A percentile compares a stretch with the other conserved stretches of the same genome.
Conservation (phyloP, 192 early-diverging fungal species). For the Podila minutissima region DNA sequence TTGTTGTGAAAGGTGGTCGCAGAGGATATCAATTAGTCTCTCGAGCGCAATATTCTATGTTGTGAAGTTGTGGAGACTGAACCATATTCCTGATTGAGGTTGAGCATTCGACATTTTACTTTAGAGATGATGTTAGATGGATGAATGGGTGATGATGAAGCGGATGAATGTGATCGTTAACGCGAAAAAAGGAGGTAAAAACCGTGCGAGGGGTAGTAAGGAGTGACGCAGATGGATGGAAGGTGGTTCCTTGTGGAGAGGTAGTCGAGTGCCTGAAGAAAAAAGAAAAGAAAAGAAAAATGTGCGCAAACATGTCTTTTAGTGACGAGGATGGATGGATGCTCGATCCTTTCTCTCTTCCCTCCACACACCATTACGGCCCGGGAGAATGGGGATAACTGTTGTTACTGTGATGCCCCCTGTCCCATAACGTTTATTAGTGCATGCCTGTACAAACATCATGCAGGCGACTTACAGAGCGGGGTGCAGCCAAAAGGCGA, state of each 20-base stretch:
- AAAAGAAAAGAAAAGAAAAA: constrained; percentile 9
- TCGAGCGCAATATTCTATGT: neutral
- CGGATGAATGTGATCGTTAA: neutral
- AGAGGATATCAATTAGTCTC: neutral
- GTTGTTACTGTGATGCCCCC: no score
- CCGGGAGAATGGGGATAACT: no score
- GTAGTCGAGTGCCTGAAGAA: constrained; percentile 20
- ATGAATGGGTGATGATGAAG: neutral
- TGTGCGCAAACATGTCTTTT: neutral
- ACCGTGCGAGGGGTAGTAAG: neutral
- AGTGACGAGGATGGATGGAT: neutral
- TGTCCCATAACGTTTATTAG: no score
- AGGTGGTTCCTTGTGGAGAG: neutral
- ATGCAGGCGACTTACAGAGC: no score
- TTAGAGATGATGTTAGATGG: neutral
- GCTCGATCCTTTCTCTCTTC: neutral
- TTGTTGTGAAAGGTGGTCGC: neutral
- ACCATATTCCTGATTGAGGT: neutral
- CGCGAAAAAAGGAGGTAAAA: no score
- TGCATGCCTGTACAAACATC: no score
- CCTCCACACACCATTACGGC: neutral
- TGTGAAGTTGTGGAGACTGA: neutral
- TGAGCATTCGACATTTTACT: no score
- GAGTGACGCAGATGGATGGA: neutral
- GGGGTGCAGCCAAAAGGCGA: no score